Conservation (phyloP, 495 filamentous ascomycete genomes). For the Xeromyces bisporus region DNA sequence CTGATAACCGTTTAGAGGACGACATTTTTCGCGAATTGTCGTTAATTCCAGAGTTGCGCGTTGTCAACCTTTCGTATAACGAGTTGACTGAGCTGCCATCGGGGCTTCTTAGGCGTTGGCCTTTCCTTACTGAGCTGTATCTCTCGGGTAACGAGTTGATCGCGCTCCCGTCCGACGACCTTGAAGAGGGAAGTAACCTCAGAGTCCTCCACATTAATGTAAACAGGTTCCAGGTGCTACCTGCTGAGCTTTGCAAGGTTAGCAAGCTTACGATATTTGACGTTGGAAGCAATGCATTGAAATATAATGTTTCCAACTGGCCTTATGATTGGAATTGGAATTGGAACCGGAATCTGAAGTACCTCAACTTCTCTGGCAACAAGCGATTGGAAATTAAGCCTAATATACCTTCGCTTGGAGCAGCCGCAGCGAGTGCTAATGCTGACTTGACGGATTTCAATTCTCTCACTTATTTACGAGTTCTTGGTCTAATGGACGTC, state of each 20-base stretch:
- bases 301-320: constrained; percentile 98
- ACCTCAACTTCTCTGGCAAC: constrained; percentile 94
- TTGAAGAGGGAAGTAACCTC: constrained; percentile 71
- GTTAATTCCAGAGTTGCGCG: constrained; percentile 64
- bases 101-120: constrained; percentile 73
- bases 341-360: constrained; percentile 84
- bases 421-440: constrained; percentile 29
- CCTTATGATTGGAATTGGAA: constrained; percentile 99
- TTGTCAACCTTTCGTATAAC: constrained; percentile 92
- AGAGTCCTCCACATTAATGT: constrained; percentile 89
- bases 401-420: constrained; percentile 36
- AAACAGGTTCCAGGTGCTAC: constrained; percentile 93
- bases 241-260: constrained; percentile 88
- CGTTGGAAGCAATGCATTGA: constrained; percentile 89
- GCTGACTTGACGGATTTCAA: constrained; percentile 85
- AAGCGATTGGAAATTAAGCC: constrained; percentile 95
- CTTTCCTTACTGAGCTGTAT: constrained; percentile 76
- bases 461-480: constrained; percentile 64
- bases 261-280: constrained; percentile 80
- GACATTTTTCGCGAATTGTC: constrained; percentile 85
- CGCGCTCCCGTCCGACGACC: constrained; percentile 79
- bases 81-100: constrained; percentile 81
- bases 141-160: constrained; percentile 91
- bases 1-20: constrained; percentile 85
- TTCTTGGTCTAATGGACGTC: constrained; percentile 94